Base-by-base conservation (phyloP, 2,329 filamentous ascomycete genomes). In the Diaporthe amygdali region DNA sequence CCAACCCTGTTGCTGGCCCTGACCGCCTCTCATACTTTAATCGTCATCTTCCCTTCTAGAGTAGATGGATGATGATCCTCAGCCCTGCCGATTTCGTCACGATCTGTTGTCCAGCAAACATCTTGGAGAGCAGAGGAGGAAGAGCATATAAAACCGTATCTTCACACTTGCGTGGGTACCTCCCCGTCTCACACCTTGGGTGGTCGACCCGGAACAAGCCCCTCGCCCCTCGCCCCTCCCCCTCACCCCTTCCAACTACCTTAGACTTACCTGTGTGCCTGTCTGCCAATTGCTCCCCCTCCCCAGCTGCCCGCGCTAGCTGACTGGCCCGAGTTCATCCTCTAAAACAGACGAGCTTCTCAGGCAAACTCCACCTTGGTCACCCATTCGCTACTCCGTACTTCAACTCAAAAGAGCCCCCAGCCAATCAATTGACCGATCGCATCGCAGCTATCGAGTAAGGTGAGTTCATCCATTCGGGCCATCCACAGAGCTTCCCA, bases 301-400 rank as follows among this genome's bases (percentile, higher is more conserved):
- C 30, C 39, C 52, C 44, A 47, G 61, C 55, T 56, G 37, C 41
- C 15, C 52, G 44, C 32, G 47, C 56, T 49, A 71, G 69, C 71
- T 73, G 69, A 73, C 68, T 73, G 71, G 69, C 64, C 59, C 61
- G 20, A 54, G 55, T 66, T 52, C 70, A 59, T 72, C 70, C 69
- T 71, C 69, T 71, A 56, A 73, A 61, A 71, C 54, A 70, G 59
- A 69, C 69, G 52, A 68, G 68, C 61, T 41, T 66, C 56, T 64
- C 69, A 72, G 59, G 66, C 69, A 70, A 73, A 72, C 72, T 73
- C 72, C 72, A 73, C 70, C 72, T 68, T 55, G 55, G 44, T 64
- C 59, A 64, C 41, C 59, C 59, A 64, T 64, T 64, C 59, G 59
- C 59, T 64, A 73, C 69, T 73, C 72, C 70, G 67, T 72, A 69